Evolutionary conservation across 2,329 filamentous ascomycete species (phyloP).

Genomic region (Ophiostoma angusticollis): DNA sequence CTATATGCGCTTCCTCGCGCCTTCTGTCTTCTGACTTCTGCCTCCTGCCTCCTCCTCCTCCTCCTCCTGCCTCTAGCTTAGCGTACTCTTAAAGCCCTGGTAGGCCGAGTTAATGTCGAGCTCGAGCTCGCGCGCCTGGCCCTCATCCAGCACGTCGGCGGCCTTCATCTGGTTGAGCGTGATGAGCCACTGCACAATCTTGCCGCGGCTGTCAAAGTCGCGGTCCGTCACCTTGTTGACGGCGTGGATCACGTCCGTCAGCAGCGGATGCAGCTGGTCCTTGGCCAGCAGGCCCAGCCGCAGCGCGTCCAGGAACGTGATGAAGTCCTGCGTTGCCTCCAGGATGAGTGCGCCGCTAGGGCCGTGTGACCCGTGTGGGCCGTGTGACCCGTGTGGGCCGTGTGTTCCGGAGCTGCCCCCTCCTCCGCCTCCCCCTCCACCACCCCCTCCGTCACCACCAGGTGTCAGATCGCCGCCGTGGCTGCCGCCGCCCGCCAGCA

Average conservation of each 20-base stretch:
- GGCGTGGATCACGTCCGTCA: slow-evolving; percentile 91
- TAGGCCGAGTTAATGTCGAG: slow-evolving; percentile 93
- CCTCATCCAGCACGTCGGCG: slow-evolving; percentile 75
- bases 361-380: slow-evolving; percentile 28
- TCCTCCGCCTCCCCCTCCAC: slow-evolving; percentile 26
- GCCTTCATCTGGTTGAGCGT: slow-evolving; percentile 96
- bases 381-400: slow-evolving; percentile 41
- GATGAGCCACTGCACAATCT: slow-evolving; percentile 98
- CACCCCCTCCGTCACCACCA: slow-evolving; percentile 29
- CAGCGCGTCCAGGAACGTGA: slow-evolving; percentile 91
- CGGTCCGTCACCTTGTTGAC: slow-evolving; percentile 94
- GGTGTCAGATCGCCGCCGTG: no score
- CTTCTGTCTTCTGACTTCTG: no score
- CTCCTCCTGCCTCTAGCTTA: slow-evolving; percentile 33
- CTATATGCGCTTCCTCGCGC: no score
- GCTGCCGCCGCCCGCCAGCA: slow-evolving; percentile 35
- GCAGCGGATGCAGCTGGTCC: slow-evolving; percentile 85
- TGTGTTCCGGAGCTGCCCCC: slow-evolving; percentile 52
- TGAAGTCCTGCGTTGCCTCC: slow-evolving; percentile 93
- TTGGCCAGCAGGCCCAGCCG: slow-evolving; percentile 88
- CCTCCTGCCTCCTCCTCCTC: slow-evolving; percentile 8
- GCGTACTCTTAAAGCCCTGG: slow-evolving; percentile 75
- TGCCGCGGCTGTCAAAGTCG: slow-evolving; percentile 89
- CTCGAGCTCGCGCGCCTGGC: slow-evolving; percentile 77
- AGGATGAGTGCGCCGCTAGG: slow-evolving; percentile 59